Conservation (phyloP, 441 rosid genomes). For the Populus hybrid region DNA sequence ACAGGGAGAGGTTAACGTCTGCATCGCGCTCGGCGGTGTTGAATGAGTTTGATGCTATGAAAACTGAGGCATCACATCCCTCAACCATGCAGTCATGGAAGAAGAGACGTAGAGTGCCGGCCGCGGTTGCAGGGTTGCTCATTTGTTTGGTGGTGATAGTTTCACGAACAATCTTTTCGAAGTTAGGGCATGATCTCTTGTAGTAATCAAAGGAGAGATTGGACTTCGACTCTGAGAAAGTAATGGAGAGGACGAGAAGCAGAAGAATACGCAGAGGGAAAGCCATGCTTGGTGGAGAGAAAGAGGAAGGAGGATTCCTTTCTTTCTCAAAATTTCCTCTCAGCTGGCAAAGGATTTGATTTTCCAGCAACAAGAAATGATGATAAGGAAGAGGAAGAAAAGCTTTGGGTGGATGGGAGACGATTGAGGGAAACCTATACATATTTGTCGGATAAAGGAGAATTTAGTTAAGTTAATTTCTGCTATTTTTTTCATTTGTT, state of each 20-base stretch:
- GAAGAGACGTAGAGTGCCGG: conserved; percentile 58
- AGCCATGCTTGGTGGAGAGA: conserved; percentile 15
- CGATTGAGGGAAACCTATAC: conserved; percentile 5
- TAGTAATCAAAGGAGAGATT: conserved; percentile 52
- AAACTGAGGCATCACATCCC: conserved; percentile 72
- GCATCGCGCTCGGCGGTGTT: conserved; percentile 63
- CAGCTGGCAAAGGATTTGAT: neutral
- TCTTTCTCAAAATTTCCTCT: neutral
- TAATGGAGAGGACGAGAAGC: conserved; percentile 16
- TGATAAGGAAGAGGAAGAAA: neutral
- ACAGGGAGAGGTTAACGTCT: conserved; percentile 53
- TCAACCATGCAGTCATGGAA: conserved; percentile 77
- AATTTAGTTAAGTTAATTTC: too few relatives aligned
- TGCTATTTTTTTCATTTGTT: too few relatives aligned
- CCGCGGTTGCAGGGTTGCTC: conserved; percentile 62
- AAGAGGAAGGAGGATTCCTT: conserved; percentile 8
- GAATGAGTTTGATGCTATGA: conserved; percentile 55
- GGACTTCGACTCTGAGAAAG: conserved; percentile 20
- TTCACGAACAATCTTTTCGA: conserved; percentile 40
- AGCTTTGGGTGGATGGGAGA: conserved; percentile 20
- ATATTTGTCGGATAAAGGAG: neutral
- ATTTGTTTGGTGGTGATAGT: conserved; percentile 51
- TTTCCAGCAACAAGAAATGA: neutral
- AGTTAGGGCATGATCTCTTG: conserved; percentile 53
- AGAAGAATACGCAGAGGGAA: conserved; percentile 14